Conservation (phyloP, 805 yeast genomes). For the Barnettozyma vustinii region DNA sequence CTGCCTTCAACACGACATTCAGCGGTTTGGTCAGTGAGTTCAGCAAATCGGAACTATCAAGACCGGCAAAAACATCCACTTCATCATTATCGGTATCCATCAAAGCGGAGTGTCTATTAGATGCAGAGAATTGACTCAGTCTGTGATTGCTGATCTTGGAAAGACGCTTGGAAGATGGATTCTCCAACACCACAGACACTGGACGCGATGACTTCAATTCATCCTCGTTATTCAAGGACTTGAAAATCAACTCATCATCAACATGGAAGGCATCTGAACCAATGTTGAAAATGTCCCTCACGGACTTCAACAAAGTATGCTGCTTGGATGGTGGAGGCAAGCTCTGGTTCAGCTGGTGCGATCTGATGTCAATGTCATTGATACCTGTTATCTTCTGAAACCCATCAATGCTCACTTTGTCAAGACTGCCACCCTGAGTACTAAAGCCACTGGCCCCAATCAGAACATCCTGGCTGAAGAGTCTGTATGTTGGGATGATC, state of each 20-base stretch:
- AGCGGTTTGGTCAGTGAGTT: constrained; percentile 26
- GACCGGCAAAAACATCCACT: constrained; percentile 29
- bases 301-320: constrained; percentile 47
- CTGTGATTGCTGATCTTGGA: constrained; percentile 31
- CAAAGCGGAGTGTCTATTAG: constrained; percentile 21
- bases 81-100: constrained; percentile 28
- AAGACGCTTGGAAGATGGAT: constrained; percentile 36
- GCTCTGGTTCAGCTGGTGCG: constrained; percentile 18
- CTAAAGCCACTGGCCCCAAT: constrained; percentile 48
- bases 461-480: constrained; percentile 48
- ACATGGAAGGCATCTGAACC: constrained; percentile 54
- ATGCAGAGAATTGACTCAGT: constrained; percentile 14
- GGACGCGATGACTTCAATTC: constrained; percentile 34
- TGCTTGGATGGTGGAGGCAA: constrained; percentile 29
- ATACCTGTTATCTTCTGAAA: constrained; percentile 38
- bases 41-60: constrained; percentile 23
- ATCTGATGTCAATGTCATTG: constrained; percentile 37
- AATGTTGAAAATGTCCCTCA: constrained; percentile 60
- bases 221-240: constrained; percentile 38
- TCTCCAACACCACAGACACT: constrained; percentile 43
- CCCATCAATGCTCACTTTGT: neutral
- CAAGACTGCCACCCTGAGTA: constrained; percentile 4
- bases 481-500: constrained; percentile 45
- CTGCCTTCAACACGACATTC: constrained; percentile 56
- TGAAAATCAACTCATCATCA: constrained; percentile 52